These are phyloP conservation scores for Cutaneotrichosporon sp. DNA, from an alignment of 1,284 basidiomycete genomes.

Conservation along the genomic window DNA sequence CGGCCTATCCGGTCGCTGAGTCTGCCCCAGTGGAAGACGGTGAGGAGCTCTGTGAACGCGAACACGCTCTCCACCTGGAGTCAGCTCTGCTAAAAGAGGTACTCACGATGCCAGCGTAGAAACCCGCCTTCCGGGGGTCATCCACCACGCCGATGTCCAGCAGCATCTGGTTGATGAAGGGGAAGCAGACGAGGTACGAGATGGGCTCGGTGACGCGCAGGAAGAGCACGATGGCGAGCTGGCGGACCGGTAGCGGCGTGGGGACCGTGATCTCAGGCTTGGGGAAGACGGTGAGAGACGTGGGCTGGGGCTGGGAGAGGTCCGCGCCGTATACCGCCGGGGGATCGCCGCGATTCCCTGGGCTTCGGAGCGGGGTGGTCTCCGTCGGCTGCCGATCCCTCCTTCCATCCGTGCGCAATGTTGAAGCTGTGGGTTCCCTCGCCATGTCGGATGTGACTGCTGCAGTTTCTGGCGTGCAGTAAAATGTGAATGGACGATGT, in stretches of 20 bases:
- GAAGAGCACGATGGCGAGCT: slow-evolving; percentile 39
- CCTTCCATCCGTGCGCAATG: background rate
- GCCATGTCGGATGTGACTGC: background rate
- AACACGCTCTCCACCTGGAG: slow-evolving; percentile 43
- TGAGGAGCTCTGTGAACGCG: slow-evolving; percentile 40
- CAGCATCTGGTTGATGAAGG: slow-evolving; percentile 46
- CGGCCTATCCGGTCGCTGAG: slow-evolving; percentile 39
- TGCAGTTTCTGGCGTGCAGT: background rate
- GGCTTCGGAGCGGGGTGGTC: background rate
- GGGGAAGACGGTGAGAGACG: background rate
- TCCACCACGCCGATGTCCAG: slow-evolving; percentile 37
- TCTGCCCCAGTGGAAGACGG: slow-evolving; percentile 44
- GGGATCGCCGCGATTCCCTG: background rate
- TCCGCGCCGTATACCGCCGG: background rate
- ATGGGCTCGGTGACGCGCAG: slow-evolving; percentile 43
- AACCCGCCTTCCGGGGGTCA: slow-evolving; percentile 38
- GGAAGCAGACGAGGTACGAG: slow-evolving; percentile 35
- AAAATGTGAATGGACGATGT: background rate
- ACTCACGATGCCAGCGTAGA: slow-evolving; percentile 32
- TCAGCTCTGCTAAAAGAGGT: background rate
- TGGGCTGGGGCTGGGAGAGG: background rate
- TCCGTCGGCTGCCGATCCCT: background rate
- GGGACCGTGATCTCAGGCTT: background rate
- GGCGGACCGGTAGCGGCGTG: slow-evolving; percentile 41
- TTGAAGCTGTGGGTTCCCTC: background rate